Evolutionary conservation across 768 basidiomycete genomes (phyloP).

Genomic region (Omphalotus guepiniiformis): DNA sequence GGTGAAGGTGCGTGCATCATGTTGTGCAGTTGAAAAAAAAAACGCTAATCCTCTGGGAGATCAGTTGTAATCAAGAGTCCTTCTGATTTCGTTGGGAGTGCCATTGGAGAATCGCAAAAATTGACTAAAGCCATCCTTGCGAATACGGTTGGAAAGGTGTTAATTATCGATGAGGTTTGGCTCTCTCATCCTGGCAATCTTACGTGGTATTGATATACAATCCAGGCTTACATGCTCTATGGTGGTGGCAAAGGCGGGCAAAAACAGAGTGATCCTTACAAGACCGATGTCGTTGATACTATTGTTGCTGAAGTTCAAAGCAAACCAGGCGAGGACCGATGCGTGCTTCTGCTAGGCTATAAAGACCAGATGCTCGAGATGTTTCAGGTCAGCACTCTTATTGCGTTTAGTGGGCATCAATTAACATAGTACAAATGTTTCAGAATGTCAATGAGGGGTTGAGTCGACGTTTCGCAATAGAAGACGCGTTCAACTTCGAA

Average conservation of each 20-base stretch:
- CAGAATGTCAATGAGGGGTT: conserved; percentile 71
- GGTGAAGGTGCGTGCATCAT: conserved; percentile 58
- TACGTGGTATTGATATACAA: conserved; percentile 1
- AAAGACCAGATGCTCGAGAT: conserved; percentile 50
- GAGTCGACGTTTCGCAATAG: conserved; percentile 61
- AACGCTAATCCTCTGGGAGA: too few relatives aligned
- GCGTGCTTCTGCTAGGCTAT: conserved; percentile 41
- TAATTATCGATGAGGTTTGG: conserved; percentile 40
- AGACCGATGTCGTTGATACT: conserved; percentile 43
- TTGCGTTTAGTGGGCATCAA: neutral
- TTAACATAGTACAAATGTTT: neutral
- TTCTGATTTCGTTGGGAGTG: conserved; percentile 60
- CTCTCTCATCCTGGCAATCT: neutral
- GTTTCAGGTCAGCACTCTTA: conserved; percentile 52
- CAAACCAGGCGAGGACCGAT: conserved; percentile 42
- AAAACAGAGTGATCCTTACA: conserved; percentile 26
- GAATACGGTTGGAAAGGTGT: conserved; percentile 38
- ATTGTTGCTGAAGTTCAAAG: conserved; percentile 45
- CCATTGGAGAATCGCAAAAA: conserved; percentile 55
- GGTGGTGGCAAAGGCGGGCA: conserved; percentile 24
- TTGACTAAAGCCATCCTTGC: conserved; percentile 59
- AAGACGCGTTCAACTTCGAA: conserved; percentile 65
- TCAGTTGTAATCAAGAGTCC: conserved; percentile 66
- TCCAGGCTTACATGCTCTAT: conserved; percentile 43
- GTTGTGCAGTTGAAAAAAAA: conserved; percentile 11